phyloP scores from a whole-genome alignment of 148 eudicot genomes.

The Rhododendron kiyosumense region DNA sequence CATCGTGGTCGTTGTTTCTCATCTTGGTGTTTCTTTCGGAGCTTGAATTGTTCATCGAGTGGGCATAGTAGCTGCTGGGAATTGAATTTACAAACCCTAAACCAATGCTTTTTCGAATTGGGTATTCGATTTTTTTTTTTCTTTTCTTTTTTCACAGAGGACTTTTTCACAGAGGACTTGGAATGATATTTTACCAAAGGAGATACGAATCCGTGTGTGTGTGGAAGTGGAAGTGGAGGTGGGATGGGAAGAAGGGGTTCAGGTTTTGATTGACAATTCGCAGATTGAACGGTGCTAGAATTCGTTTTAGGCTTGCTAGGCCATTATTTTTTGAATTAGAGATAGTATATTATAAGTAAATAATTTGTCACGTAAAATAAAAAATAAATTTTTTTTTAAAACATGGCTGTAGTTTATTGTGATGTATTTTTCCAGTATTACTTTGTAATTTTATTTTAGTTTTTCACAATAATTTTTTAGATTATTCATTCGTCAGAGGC shows the following conservation, averaged over 20 bases:
- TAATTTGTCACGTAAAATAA: too few relatives aligned
- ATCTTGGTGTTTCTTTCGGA: conserved; percentile 6
- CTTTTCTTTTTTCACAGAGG: neutral
- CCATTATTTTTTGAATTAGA: too few relatives aligned
- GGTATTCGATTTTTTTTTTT: neutral
- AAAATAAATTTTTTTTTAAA: too few relatives aligned
- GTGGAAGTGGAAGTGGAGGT: neutral
- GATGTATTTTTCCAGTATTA: too few relatives aligned
- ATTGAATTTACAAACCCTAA: conserved; percentile 16
- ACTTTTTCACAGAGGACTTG: neutral
- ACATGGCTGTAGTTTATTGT: too few relatives aligned
- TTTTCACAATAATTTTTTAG: too few relatives aligned
- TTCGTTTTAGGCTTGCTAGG: neutral
- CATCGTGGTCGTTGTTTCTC: conserved; percentile 13
- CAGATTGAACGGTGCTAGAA: neutral
- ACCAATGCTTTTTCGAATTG: neutral
- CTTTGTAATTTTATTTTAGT: too few relatives aligned
- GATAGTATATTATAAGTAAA: too few relatives aligned
- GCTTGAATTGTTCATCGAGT: conserved; percentile 2
- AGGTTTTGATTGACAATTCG: neutral
- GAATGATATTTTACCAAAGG: too few relatives aligned
- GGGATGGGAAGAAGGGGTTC: neutral
- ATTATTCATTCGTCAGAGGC: too few relatives aligned
- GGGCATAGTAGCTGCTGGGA: neutral
- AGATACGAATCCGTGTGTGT: neutral